Percentiles rank a stretch among this genome's conserved stretches.
phyloP scores from a whole-genome alignment of 2,329 filamentous ascomycete species.

The Beauveria australis region DNA sequence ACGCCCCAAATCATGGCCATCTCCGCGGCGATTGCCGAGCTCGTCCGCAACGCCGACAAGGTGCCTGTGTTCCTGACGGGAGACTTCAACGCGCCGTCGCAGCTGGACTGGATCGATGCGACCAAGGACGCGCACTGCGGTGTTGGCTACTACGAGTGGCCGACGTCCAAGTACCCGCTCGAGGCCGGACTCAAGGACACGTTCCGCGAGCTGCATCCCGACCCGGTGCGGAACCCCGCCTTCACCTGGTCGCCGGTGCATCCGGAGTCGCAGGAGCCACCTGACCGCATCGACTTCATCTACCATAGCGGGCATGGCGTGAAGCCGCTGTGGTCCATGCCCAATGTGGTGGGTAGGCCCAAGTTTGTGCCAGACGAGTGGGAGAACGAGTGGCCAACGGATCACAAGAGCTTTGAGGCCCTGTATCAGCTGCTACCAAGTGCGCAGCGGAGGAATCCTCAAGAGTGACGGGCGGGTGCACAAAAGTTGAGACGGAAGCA shows the following conservation, averaged over 20 bases:
- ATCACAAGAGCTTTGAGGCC: conserved; percentile 29
- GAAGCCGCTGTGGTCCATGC: conserved; percentile 22
- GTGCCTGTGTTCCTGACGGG: conserved; percentile 30
- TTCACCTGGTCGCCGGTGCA: conserved; percentile 36
- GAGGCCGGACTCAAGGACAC: conserved; percentile 32
- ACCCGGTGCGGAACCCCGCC: conserved; percentile 25
- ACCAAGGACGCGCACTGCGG: conserved; percentile 28
- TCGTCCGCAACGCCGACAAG: conserved; percentile 22
- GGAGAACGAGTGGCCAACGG: conserved; percentile 34
- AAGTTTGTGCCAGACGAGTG: conserved; percentile 24
- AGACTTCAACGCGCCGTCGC: conserved; percentile 37
- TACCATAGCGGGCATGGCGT: conserved; percentile 29
- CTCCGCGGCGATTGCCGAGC: conserved; percentile 23
- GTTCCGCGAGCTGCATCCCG: conserved; percentile 28
- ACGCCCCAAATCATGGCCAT: conserved; percentile 30
- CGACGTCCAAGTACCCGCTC: conserved; percentile 27
- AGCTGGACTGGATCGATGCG: conserved; percentile 32
- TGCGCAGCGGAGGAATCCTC: not conserved
- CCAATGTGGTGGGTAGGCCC: conserved; percentile 26
- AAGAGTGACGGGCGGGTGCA: not conserved
- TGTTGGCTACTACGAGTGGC: conserved; percentile 27
- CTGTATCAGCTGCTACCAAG: conserved; percentile 18
- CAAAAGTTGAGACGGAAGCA: not conserved
- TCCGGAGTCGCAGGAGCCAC: conserved; percentile 25
- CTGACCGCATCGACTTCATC: conserved; percentile 35